Evolutionary conservation across 345 rosid species (phyloP).

Genomic region (Cardamine occulta): DNA sequence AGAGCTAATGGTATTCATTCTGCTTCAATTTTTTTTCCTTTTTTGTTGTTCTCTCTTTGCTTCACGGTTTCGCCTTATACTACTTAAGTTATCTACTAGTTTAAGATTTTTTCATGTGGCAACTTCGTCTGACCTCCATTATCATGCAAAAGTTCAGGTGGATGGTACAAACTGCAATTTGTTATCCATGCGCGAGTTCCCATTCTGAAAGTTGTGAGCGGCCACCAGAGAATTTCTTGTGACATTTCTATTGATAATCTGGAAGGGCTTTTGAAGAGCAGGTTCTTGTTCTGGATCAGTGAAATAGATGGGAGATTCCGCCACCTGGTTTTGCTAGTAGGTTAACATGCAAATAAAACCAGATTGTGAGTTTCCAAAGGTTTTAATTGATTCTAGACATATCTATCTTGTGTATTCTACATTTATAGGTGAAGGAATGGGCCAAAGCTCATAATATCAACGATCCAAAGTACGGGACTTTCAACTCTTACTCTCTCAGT

Average conservation of each 20-base stretch:
- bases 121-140: conserved; percentile 27
- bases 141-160: conserved; percentile 49
- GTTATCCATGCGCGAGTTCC: conserved; percentile 79
- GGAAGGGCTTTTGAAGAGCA: conserved; percentile 75
- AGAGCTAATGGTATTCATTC: conserved; percentile 55
- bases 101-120: not conserved
- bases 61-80: not conserved
- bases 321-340: conserved; percentile 77
- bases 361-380: conserved; percentile 21
- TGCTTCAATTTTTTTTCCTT: not conserved
- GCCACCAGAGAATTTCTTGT: conserved; percentile 61
- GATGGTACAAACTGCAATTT: conserved; percentile 57
- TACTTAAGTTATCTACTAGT: conserved; percentile 3
- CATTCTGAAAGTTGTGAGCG: conserved; percentile 68
- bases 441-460: conserved; percentile 84
- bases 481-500: conserved; percentile 84
- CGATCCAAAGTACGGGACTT: conserved; percentile 66
- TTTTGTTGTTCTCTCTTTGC: not conserved
- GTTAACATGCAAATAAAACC: conserved; percentile 28
- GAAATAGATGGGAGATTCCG: conserved; percentile 85
- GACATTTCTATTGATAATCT: conserved; percentile 87
- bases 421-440: conserved; percentile 93
- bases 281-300: conserved; percentile 75
- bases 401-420: conserved; percentile 8
- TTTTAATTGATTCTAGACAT: not conserved